phyloP scores from a whole-genome alignment of 768 basidiomycete genomes.

The Sarcodon aspratus region DNA sequence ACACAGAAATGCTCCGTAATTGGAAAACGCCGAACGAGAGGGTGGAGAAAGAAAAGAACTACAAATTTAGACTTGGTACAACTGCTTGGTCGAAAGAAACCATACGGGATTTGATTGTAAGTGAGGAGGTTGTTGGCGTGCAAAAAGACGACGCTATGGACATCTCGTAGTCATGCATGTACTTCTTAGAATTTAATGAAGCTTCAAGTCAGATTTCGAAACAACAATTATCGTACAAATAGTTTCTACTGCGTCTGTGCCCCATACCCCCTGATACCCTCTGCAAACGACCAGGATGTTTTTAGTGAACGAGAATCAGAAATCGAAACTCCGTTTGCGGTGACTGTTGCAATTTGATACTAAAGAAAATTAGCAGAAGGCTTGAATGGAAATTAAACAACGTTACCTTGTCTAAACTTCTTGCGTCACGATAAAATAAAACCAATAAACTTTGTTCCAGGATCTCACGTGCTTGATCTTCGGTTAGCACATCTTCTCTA shows the following conservation, averaged over 20 bases:
- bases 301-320: slow-evolving; percentile 66
- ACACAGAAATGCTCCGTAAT: slow-evolving; percentile 91
- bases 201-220: neutral
- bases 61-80: slow-evolving; percentile 70
- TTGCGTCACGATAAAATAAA: slow-evolving; percentile 91
- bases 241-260: slow-evolving; percentile 68
- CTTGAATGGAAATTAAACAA: neutral
- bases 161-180: slow-evolving; percentile 13
- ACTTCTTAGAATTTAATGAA: neutral
- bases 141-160: slow-evolving; percentile 62
- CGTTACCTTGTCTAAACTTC: slow-evolving; percentile 87
- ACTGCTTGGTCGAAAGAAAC: slow-evolving; percentile 83
- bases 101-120: slow-evolving; percentile 59
- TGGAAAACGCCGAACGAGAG: slow-evolving; percentile 87
- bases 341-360: slow-evolving; percentile 95
- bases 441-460: slow-evolving; percentile 85
- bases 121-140: slow-evolving; percentile 45
- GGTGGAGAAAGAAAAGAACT: slow-evolving; percentile 60
- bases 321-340: slow-evolving; percentile 61
- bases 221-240: neutral
- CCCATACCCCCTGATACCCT: slow-evolving; percentile 85
- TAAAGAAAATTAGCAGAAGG: slow-evolving; percentile 18
- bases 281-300: slow-evolving; percentile 89
- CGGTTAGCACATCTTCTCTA: slow-evolving; percentile 58
- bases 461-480: slow-evolving; percentile 69